Evolutionary conservation across 345 rosid species (phyloP).

Genomic region (Pistacia vera): DNA sequence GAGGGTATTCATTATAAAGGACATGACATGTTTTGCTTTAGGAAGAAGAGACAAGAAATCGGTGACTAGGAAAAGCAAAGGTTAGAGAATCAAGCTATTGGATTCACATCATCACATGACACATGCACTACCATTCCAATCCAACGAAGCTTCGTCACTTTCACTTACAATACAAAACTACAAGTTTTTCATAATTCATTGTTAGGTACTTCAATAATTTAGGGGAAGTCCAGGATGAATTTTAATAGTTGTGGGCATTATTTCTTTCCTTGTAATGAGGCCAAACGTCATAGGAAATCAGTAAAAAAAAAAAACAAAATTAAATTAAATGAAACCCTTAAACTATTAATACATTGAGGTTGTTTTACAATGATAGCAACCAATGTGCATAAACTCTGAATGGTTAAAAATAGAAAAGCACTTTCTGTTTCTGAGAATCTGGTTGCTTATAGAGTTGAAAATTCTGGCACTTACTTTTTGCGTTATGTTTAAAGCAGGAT

Average conservation of each 20-base stretch:
- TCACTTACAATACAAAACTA: too few relatives aligned
- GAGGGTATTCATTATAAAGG: constrained; percentile 11
- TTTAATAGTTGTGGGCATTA: too few relatives aligned
- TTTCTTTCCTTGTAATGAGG: too few relatives aligned
- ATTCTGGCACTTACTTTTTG: background rate
- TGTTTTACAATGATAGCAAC: background rate
- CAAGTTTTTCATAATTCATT: too few relatives aligned
- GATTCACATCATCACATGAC: constrained; percentile 14
- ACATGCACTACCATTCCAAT: background rate
- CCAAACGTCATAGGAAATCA: too few relatives aligned
- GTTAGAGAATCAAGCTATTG: constrained; percentile 32
- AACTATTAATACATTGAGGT: background rate
- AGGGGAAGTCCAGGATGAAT: too few relatives aligned
- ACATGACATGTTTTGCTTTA: constrained; percentile 18
- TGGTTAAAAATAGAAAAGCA: background rate
- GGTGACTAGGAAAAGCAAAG: constrained; percentile 30
- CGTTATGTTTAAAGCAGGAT: constrained; percentile 5
- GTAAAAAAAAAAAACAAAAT: background rate
- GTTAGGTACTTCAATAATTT: too few relatives aligned
- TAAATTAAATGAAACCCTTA: background rate
- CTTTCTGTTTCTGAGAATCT: background rate
- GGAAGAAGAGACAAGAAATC: constrained; percentile 25
- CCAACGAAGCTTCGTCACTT: background rate
- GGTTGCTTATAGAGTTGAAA: background rate
- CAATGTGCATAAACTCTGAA: background rate